Evolutionary conservation across 768 basidiomycete species (phyloP), one percentile per base, ranked within the genome.

Genomic region (Gloeostereum incarnatum): DNA sequence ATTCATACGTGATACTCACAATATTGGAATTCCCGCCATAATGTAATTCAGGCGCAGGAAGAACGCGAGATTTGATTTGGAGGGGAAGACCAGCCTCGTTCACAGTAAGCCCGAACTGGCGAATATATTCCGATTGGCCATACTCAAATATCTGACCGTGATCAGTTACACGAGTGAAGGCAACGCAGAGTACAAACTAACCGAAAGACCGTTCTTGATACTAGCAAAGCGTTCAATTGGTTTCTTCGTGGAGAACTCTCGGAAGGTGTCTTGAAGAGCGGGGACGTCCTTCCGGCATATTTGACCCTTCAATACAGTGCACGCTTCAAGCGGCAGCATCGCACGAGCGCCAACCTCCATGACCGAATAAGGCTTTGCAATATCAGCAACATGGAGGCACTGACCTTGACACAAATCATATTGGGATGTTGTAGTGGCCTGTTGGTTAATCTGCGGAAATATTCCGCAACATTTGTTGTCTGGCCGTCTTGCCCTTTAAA

Each of bases 211-310:
- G 9, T 63, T 59, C 3, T 38, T 50, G 41, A 82, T 83, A 43
- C 72, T 75, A 6, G 49, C 51, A 3, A 81, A 60, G 14, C 81
- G 70, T 1, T 75, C 74, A 2, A 51, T 45, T 0, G 79, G 79
- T 39, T 54, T 66, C 55, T 77, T 78, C 6, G 81, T 81, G 0
- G 79, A 73, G 43, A 82, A 82, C 0, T 69, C 68, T 1, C 81
- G 60, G 2, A 82, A 76, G 2, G 70, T 66, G 40, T 66, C 73
- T 50, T 71, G 74, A 43, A 81, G 75, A 0, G 75, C 59, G 0
- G 80, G 79, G 1, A 83, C 68, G 43, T 80, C 79, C 45, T 79
- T 81, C 32, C 78, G 66, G 73, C 78, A 79, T 36, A 81, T 75
- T 43, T 82, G 81, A 1, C 79, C 79, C 0, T 63, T 53, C 0